Evolutionary conservation across 306 rosid species (phyloP), one percentile per base, ranked within the genome.

Genomic region (Castanea crenata): DNA sequence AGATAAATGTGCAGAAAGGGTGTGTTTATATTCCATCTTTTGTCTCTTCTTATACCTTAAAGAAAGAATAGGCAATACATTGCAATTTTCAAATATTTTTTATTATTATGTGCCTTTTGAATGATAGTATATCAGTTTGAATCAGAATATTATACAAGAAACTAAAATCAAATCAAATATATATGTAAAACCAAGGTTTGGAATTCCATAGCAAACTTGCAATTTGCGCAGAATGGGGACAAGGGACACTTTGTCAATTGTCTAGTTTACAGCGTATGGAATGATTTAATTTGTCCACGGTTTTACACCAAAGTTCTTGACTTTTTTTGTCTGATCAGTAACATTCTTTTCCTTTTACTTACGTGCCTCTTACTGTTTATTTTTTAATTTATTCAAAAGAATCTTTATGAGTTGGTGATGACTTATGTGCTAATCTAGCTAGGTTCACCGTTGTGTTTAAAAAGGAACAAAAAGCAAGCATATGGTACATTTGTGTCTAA

Each of bases 1-100:
- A 2, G 91, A 92, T 74, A 86, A 85, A 1, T 94, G 98, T 83
- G 79, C 83, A 10, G 78, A 71, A 32, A 74, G 44, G 91, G 91
- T 88, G 78, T 1, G 18, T 3, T 7, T 12, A 54, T 34, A 52
- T 73, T 46, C 32, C 29, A 10, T 4, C 57, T 20, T 19, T 41
- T 49, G 1, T 71, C 25, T n/a, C 63, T 6, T 57, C 63, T 20
- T 20, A 19, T 57, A 57, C 27, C 15, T 49, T 11, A 49, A 49
- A 49, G 54, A 49, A 57, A 23, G 2, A n/a, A 21, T 6, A 57
- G 65, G 15, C 65, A 58, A 58, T 58, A 21, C 64, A 58, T 58
- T 23, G 11, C 12, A 9, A 20, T 10, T 10, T 12, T 49, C 4
- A 5, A n/a, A 0, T 57, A 5, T 56, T n/a, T 5, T 55, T 56